Conservation (phyloP, 2,329 filamentous ascomycete genomes). For the Claviceps spartinae region DNA sequence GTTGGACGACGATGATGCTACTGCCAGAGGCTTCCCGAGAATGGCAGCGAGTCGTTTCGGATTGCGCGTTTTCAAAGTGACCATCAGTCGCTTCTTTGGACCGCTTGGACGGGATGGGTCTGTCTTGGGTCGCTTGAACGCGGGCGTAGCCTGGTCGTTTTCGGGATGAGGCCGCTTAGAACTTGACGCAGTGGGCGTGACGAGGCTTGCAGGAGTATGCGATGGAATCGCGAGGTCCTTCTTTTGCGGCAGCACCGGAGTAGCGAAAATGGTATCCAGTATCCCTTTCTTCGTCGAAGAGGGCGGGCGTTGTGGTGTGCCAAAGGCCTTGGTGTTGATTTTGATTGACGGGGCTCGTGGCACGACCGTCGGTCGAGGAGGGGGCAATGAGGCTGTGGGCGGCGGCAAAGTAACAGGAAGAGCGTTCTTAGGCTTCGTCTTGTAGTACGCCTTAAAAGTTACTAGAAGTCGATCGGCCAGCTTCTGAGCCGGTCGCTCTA, state of each 20-base stretch:
- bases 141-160: conserved; percentile 20
- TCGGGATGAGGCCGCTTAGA: conserved; percentile 25
- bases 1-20: conserved; percentile 8
- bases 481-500: conserved; percentile 21
- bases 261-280: conserved; percentile 3
- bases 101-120: conserved; percentile 11
- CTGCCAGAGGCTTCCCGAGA: conserved; percentile 16
- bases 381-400: conserved; percentile 15
- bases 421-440: conserved; percentile 19
- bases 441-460: conserved; percentile 26
- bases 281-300: neutral
- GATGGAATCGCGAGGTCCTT: conserved; percentile 8
- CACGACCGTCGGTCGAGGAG: conserved; percentile 17
- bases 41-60: conserved; percentile 21
- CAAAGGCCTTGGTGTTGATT: conserved; percentile 21
- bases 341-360: conserved; percentile 26
- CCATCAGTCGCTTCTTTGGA: conserved; percentile 20
- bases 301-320: conserved; percentile 9
- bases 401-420: conserved; percentile 10
- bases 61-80: conserved; percentile 23
- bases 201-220: conserved; percentile 9
- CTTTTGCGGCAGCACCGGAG: neutral
- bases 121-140: conserved; percentile 25
- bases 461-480: conserved; percentile 23
- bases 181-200: conserved; percentile 10